phyloP scores from a whole-genome alignment of 2,329 filamentous ascomycete species.

The Colletotrichum caudatum region DNA sequence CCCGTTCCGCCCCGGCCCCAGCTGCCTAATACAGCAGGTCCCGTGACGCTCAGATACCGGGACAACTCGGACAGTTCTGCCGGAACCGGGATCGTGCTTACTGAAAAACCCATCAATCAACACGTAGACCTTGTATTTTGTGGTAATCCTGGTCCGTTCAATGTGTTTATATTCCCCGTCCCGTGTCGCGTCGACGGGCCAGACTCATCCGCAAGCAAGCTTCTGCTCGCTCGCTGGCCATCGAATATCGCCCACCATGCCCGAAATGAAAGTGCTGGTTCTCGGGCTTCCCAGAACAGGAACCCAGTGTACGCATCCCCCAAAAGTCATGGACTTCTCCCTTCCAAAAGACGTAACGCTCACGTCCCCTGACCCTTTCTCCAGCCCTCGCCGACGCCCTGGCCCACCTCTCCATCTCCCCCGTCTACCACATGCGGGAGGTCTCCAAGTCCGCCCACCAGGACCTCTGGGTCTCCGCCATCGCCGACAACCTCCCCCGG shows the following conservation, averaged over 20 bases:
- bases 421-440: slow-evolving; percentile 52
- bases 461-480: slow-evolving; percentile 51
- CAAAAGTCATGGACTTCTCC: not conserved
- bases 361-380: not conserved
- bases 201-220: not conserved
- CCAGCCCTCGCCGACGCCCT: slow-evolving; percentile 50
- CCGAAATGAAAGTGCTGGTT: slow-evolving; percentile 50
- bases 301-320: slow-evolving; percentile 47
- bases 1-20: slow-evolving; percentile 19
- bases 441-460: slow-evolving; percentile 50
- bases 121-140: too few relatives aligned
- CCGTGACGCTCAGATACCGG: not conserved
- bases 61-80: slow-evolving; percentile 8
- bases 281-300: slow-evolving; percentile 51
- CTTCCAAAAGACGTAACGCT: not conserved
- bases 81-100: not conserved
- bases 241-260: not conserved
- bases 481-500: slow-evolving; percentile 49
- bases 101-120: too few relatives aligned
- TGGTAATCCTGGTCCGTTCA: too few relatives aligned
- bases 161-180: not conserved
- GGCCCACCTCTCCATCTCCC: slow-evolving; percentile 46
- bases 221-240: too few relatives aligned
- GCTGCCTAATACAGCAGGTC: slow-evolving; percentile 14
- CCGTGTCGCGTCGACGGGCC: not conserved